Evolutionary conservation across 805 yeast species (phyloP), one percentile per base, ranked within the genome.

Genomic region (Lachancea sp.): DNA sequence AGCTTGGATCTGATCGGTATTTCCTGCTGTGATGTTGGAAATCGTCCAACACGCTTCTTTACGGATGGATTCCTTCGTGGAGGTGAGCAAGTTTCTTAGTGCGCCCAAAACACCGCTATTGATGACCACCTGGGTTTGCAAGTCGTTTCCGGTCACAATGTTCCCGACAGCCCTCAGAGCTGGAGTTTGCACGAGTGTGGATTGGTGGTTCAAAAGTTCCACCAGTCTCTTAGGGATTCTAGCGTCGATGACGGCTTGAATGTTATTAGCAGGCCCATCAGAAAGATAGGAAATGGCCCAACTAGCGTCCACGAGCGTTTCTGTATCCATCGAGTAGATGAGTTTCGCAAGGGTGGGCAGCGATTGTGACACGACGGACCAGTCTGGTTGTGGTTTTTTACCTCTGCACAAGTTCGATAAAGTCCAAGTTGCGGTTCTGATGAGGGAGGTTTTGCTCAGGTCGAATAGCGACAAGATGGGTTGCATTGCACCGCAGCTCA

Each of bases 21-120:
- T 93, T 59, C 99, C 99, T 18, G 99, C 99, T 30, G 99, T 93
- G 63, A 93, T 90, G 70, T 93, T 93, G 48, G 97, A 90, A 52
- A 93, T 82, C 32, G 99, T 91, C 99, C 99, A 93, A 72, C 99
- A 89, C 4, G 98, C 95, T 72, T 93, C 99, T 67, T 93, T 93
- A 63, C 93, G 82, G 56, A 93, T 84, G 15, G 93, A 79, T 66
- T 93, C 99, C 73, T 90, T 89, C 48, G 87, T 79, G 27, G 95
- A 85, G 51, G 78, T 73, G 58, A 93, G 75, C 53, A 93, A 74
- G 38, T 85, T 86, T 42, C 82, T 81, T 51, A 93, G 73, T 17
- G 95, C 95, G 30, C 85, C 81, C 58, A 93, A 74, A 12, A 91
- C 96, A 50, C 97, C 96, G 31, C 89, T 80, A 66, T 93, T 91